Evolutionary conservation across 305 asterid genomes (phyloP).

Genomic region (Caryopteris hybrid): DNA sequence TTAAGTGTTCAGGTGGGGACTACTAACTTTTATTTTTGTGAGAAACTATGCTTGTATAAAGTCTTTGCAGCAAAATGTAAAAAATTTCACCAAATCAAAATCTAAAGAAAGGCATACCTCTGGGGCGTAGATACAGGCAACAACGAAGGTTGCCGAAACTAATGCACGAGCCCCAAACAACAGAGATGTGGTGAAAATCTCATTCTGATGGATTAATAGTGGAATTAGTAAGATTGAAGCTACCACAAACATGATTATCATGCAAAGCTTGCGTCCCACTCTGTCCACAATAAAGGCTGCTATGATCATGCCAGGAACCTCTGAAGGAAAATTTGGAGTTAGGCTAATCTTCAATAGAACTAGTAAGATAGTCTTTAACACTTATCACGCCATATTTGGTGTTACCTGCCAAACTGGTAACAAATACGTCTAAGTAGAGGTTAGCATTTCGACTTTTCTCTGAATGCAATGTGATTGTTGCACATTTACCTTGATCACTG

Average conservation of each 20-base stretch:
- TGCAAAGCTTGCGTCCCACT: slow-evolving; percentile 74
- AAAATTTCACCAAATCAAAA: background rate
- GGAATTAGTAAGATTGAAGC: slow-evolving; percentile 57
- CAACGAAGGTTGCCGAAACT: slow-evolving; percentile 55
- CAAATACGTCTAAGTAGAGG: slow-evolving; percentile 59
- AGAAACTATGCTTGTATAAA: background rate
- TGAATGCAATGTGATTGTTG: slow-evolving; percentile 17
- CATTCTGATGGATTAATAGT: slow-evolving; percentile 40
- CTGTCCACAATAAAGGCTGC: slow-evolving; percentile 69
- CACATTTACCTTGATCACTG: slow-evolving; percentile 45
- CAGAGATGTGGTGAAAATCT: slow-evolving; percentile 37
- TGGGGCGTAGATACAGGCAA: slow-evolving; percentile 66
- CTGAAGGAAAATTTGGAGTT: slow-evolving; percentile 41
- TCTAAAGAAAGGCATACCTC: slow-evolving; percentile 43
- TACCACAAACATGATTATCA: slow-evolving; percentile 54
- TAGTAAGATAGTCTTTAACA: background rate
- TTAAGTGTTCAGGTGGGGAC: too few relatives aligned
- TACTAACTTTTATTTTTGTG: background rate
- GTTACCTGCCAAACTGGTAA: slow-evolving; percentile 82
- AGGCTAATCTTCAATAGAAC: slow-evolving; percentile 3
- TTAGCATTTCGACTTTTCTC: slow-evolving; percentile 26
- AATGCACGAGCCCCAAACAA: slow-evolving; percentile 84
- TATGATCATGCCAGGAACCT: slow-evolving; percentile 78
- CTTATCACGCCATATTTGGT: background rate
- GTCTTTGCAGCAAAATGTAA: background rate